Evolutionary conservation across 2,329 filamentous ascomycete species (phyloP), one percentile per base, ranked within the genome.

Genomic region (Pezicula neosporulosa): DNA sequence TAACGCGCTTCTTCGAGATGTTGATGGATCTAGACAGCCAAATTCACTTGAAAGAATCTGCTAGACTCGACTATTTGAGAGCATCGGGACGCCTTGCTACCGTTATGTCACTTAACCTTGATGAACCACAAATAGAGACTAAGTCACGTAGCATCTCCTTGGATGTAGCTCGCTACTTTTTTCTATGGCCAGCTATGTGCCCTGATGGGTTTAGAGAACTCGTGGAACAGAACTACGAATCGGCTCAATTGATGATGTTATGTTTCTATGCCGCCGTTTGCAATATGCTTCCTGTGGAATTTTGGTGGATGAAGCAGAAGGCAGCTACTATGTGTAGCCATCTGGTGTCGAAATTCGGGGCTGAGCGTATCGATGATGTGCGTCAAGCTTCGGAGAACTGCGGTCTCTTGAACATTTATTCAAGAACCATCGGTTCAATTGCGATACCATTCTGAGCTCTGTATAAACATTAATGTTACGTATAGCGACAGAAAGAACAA

Each of bases 111-210:
- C 12, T 42, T 24, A 18, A 42, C 39, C 39, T 12, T 5, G 24
- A 10, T 13, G 39, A 42, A 12, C 39, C 16, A 18, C 6, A 24
- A 42, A 10, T 33, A 10, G 30, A 13, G 10, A 12, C 30, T 33
- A 33, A 5, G 30, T 42, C 2, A 21, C 15, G 15, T 13, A 15
- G 16, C 8, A 19, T 42, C 12, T 6, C 10, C 24, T 18, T 42
- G 24, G 45, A 47, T 24, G 27, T 47, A 15, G 45, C 45, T 19
- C 18, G 18, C n/a, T 47, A 47, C 33, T 16, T 47, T n/a, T 28
- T 47, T 19, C 35, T 47, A 24, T 47, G 45, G 45, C 45, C 45
- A n/a, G 45, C 33, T 12, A 47, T 37, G 37, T 37, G 45, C 18
- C 35, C n/a, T n/a, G 45, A 47, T 24, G 45, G 33, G 3, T 38